Evolutionary conservation across 106 monocot genomes (phyloP).

Genomic region (Acanthochlamys bracteata): DNA sequence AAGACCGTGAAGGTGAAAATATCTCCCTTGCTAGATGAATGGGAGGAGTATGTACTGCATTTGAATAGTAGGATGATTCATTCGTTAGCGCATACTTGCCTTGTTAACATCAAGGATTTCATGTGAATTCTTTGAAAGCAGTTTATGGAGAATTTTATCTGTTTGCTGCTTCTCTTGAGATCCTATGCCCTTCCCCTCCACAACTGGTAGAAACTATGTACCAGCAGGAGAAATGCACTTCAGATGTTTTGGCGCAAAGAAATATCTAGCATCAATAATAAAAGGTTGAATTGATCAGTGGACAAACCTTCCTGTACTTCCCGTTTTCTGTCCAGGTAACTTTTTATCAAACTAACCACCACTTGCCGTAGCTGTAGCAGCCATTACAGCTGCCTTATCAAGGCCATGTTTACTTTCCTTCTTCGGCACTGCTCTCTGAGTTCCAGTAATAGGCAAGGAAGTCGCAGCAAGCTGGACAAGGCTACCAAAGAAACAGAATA

Average conservation of each 20-base stretch:
- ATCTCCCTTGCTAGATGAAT: neutral
- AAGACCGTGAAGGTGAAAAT: neutral
- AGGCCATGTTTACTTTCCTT: conserved; percentile 77
- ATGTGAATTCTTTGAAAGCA: conserved; percentile 56
- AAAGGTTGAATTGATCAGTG: neutral
- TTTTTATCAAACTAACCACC: conserved; percentile 95
- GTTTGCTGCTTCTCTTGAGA: conserved; percentile 76
- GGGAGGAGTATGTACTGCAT: neutral
- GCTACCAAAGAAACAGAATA: conserved; percentile 21
- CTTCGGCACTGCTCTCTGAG: conserved; percentile 43
- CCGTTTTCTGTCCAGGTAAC: conserved; percentile 83
- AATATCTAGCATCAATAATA: neutral
- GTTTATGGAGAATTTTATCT: conserved; percentile 69
- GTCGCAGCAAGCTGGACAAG: conserved; percentile 93
- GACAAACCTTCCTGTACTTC: conserved; percentile 70
- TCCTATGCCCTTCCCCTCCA: conserved; percentile 88
- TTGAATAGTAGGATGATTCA: no score
- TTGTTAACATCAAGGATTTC: conserved; percentile 87
- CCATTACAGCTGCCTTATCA: conserved; percentile 80
- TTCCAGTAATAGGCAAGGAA: conserved; percentile 79
- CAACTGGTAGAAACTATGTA: conserved; percentile 81
- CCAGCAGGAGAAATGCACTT: neutral
- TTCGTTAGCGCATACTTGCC: conserved; percentile 25
- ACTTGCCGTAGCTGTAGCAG: conserved; percentile 77
- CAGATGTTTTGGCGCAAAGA: neutral